Evolutionary conservation across 495 filamentous ascomycete genomes (phyloP).

Genomic region (Podospora comata): DNA sequence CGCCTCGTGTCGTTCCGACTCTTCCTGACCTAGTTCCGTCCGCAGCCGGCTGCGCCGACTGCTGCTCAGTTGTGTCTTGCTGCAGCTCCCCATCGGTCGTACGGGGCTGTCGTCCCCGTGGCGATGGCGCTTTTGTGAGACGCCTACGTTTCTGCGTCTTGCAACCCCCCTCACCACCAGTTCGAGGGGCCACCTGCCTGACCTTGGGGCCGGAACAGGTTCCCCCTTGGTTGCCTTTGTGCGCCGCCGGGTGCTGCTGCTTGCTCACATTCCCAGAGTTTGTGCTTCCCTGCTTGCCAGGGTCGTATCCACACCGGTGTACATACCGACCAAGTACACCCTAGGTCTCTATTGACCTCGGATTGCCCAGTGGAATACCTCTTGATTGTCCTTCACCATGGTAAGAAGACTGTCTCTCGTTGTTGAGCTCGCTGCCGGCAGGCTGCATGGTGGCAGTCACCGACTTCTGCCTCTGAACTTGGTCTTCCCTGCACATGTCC

Average conservation of each 20-base stretch:
- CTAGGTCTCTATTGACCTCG: conserved; percentile 25
- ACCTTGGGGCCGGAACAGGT: conserved; percentile 1
- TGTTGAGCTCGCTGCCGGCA: conserved; percentile 26
- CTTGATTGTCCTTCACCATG: conserved; percentile 34
- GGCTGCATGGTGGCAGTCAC: conserved; percentile 34
- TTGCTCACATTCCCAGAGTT: conserved; percentile 19
- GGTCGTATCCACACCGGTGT: conserved; percentile 27
- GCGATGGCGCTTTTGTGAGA: conserved; percentile 35
- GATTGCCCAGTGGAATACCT: conserved; percentile 37
- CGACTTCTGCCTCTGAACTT: conserved; percentile 21
- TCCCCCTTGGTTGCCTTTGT: conserved; percentile 17
- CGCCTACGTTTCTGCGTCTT: conserved; percentile 17
- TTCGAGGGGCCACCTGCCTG: conserved; percentile 14
- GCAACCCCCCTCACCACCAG: conserved; percentile 26
- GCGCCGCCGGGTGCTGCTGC: conserved; percentile 19
- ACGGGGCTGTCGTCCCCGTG: conserved; percentile 20
- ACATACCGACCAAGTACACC: conserved; percentile 27
- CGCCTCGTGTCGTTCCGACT: conserved; percentile 23
- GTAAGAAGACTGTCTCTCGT: conserved; percentile 38
- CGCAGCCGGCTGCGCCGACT: conserved; percentile 36
- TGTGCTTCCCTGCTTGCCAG: conserved; percentile 10
- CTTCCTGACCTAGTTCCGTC: conserved; percentile 19
- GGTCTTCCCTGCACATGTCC: conserved; percentile 12
- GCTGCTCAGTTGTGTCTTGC: conserved; percentile 31
- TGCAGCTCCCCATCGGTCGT: conserved; percentile 25